phyloP scores from a whole-genome alignment of 2,329 filamentous ascomycete genomes.

The Penicillium oxalicum region DNA sequence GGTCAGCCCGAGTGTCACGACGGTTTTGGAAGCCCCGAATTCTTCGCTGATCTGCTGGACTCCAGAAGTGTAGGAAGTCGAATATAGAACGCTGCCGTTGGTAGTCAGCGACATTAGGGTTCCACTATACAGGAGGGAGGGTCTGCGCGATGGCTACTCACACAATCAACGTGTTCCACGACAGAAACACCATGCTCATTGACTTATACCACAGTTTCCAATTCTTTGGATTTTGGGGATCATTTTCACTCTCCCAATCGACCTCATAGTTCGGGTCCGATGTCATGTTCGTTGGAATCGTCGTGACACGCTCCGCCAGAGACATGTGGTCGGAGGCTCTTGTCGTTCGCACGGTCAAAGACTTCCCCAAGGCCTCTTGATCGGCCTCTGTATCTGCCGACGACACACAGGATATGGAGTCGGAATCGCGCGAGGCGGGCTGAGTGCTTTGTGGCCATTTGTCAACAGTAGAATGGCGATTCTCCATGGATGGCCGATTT shows the following conservation, averaged over 20 bases:
- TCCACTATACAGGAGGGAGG: not conserved
- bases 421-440: constrained; percentile 13
- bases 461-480: constrained; percentile 7
- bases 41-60: constrained; percentile 63
- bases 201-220: constrained; percentile 59
- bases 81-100: constrained; percentile 56
- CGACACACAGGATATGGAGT: constrained; percentile 25
- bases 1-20: constrained; percentile 70
- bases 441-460: constrained; percentile 19
- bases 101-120: not conserved
- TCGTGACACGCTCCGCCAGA: constrained; percentile 39
- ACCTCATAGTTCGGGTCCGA: constrained; percentile 62
- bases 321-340: constrained; percentile 29
- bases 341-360: constrained; percentile 27
- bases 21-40: constrained; percentile 53
- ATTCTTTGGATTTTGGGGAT: constrained; percentile 60
- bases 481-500: not conserved
- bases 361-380: constrained; percentile 23
- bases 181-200: constrained; percentile 50
- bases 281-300: constrained; percentile 42
- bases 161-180: constrained; percentile 53
- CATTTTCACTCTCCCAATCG: constrained; percentile 59
- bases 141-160: constrained; percentile 23
- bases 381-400: constrained; percentile 24
- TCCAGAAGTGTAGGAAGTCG: constrained; percentile 70